Percentiles rank a stretch among this genome's conserved stretches.
Conservation (phyloP, 345 rosid genomes). For the Kernera saxatilis region DNA sequence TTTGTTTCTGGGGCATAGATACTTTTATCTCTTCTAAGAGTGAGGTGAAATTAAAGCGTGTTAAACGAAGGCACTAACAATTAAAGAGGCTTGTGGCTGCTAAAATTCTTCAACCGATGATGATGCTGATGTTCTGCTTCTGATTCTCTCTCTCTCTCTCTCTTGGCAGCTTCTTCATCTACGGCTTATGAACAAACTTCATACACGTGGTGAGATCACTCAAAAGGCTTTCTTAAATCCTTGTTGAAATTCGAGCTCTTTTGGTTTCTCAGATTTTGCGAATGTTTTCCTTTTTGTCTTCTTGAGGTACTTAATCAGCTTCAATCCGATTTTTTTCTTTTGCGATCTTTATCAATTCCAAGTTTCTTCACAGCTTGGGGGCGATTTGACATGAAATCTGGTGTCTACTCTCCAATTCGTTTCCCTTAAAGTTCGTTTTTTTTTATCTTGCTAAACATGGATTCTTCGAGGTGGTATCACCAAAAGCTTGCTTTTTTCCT, state of each 20-base stretch:
- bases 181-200: background rate
- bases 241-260: constrained; percentile 15
- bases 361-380: background rate
- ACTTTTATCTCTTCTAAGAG: background rate
- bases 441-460: background rate
- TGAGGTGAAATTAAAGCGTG: constrained; percentile 11
- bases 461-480: constrained; percentile 6
- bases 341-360: background rate
- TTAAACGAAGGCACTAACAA: constrained; percentile 11
- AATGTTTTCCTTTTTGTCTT: constrained; percentile 2
- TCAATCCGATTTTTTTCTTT: background rate
- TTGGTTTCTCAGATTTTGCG: background rate
- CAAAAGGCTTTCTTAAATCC: constrained; percentile 7
- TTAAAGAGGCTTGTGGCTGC: constrained; percentile 19
- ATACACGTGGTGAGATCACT: constrained; percentile 12
- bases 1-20: too few species aligned
- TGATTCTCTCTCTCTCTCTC: background rate
- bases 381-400: background rate
- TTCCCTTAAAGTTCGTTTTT: constrained; percentile 3
- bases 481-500: background rate
- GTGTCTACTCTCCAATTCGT: background rate
- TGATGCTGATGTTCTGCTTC: constrained; percentile 15
- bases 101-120: background rate
- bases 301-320: constrained; percentile 12
- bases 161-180: constrained; percentile 5